phyloP scores from a whole-genome alignment of 495 filamentous ascomycete species.

The Hyaloscypha finlandica region DNA sequence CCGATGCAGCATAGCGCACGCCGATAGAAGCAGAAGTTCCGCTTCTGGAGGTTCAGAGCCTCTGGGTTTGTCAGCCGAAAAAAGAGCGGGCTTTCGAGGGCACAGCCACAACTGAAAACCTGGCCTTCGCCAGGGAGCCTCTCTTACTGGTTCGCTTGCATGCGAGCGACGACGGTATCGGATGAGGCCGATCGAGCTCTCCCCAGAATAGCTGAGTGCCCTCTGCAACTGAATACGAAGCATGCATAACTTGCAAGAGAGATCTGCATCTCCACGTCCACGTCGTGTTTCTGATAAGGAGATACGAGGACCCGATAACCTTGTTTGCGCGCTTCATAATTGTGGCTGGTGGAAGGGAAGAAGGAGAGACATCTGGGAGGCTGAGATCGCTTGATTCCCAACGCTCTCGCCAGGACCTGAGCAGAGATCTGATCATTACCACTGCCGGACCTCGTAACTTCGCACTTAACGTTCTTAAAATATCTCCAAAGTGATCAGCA shows the following conservation, averaged over 20 bases:
- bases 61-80: not conserved
- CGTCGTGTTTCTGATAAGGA: constrained; percentile 1
- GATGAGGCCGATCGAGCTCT: no score
- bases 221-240: no score
- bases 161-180: no score
- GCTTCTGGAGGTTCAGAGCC: not conserved
- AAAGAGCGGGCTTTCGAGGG: not conserved
- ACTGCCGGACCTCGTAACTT: no score
- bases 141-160: not conserved
- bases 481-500: not conserved
- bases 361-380: not conserved
- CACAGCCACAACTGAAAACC: not conserved
- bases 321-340: not conserved
- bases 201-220: no score
- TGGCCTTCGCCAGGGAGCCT: not conserved
- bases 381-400: no score
- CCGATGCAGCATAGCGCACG: not conserved
- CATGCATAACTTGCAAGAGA: not conserved
- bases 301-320: not conserved
- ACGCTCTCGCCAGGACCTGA: no score
- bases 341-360: not conserved
- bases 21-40: not conserved
- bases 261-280: constrained; percentile 6
- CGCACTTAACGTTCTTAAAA: not conserved
- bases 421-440: no score